Percentiles rank a stretch among this genome's conserved stretches.
Evolutionary conservation across 345 rosid genomes (phyloP).

Genomic region (Eucalyptus victrix): DNA sequence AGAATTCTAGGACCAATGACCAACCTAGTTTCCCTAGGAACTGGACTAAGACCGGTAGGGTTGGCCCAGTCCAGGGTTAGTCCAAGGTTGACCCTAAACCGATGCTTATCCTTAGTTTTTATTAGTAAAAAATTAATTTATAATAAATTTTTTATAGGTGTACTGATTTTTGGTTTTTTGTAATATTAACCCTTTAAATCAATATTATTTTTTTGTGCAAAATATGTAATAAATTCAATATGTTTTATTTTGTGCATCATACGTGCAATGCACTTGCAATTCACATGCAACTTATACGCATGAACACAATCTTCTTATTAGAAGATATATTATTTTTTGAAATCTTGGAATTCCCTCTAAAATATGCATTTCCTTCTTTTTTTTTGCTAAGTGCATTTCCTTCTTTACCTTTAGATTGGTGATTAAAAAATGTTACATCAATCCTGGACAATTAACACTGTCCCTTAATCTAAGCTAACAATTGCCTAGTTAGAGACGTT

Average conservation of each 20-base stretch:
- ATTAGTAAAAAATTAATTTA: too few relatives aligned
- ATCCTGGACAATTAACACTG: neutral
- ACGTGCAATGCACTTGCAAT: neutral
- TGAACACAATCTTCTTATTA: neutral
- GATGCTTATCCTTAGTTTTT: too few relatives aligned
- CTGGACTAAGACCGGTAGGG: fast-evolving
- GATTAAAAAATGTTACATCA: neutral
- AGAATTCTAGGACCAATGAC: too few relatives aligned
- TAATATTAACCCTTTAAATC: too few relatives aligned
- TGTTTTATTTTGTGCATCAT: neutral
- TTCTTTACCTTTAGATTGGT: neutral
- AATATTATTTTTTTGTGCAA: neutral
- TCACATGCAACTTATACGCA: neutral
- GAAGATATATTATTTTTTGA: neutral
- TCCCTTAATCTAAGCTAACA: neutral
- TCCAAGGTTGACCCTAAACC: too few relatives aligned
- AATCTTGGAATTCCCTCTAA: neutral
- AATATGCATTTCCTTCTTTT: neutral
- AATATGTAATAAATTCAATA: neutral
- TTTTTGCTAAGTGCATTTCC: neutral
- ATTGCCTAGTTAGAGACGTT: neutral
- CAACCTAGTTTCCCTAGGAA: too few relatives aligned
- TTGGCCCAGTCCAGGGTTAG: fast-evolving
- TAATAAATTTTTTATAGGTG: too few relatives aligned
- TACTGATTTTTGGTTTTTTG: fast-evolving